Percentiles rank a stretch among this genome's conserved stretches.
Evolutionary conservation across 129 eudicot genomes (phyloP).

Genomic region (Smallanthus sonchifolius): DNA sequence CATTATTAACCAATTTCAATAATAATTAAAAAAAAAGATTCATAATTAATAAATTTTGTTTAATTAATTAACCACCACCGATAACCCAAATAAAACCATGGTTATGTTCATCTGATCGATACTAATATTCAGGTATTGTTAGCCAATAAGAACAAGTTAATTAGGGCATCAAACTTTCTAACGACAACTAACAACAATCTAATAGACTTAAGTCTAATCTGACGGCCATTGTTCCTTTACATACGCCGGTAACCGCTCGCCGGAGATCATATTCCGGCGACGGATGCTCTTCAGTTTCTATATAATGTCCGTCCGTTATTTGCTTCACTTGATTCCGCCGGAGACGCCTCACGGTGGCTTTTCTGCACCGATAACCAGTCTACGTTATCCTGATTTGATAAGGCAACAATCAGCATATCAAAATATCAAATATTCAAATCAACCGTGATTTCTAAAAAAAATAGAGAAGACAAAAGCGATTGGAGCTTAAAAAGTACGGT

Average conservation of each 20-base stretch:
- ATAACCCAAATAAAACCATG: constrained; percentile 22
- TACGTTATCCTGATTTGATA: constrained; percentile 28
- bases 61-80: not conserved
- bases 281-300: not conserved
- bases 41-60: too few species aligned
- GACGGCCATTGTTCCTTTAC: constrained; percentile 8
- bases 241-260: not conserved
- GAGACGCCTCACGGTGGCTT: not conserved
- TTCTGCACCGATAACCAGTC: constrained; percentile 19
- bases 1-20: not conserved
- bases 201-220: too few species aligned
- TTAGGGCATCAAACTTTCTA: not conserved
- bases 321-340: not conserved
- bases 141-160: constrained; percentile 3
- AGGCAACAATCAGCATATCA: not conserved
- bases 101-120: constrained; percentile 23
- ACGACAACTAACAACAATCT: constrained; percentile 7
- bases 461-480: not conserved
- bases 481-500: not conserved
- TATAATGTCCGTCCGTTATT: not conserved
- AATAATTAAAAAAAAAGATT: not conserved
- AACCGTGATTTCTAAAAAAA: not conserved
- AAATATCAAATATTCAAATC: not conserved
- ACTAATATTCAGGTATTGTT: constrained; percentile 22
- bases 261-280: constrained; percentile 12